A percentile compares a stretch with the other conserved stretches of the same genome.
Evolutionary conservation across 345 rosid species (phyloP).

Genomic region (Mangifera indica): DNA sequence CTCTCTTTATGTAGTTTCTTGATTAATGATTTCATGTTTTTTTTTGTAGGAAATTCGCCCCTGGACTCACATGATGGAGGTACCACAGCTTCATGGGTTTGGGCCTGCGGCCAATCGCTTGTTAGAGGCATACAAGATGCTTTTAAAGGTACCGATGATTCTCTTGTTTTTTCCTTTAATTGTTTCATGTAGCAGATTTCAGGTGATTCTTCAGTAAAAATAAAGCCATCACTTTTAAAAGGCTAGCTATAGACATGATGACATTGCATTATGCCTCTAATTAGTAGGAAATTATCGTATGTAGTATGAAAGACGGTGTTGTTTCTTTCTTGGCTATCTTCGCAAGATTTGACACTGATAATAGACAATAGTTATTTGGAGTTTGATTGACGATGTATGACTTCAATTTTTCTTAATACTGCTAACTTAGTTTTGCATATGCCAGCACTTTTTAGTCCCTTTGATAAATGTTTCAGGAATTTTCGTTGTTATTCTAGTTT

Average conservation of each 20-base stretch:
- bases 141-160: constrained; percentile 60
- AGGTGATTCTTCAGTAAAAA: not conserved
- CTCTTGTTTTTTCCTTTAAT: not conserved
- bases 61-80: constrained; percentile 99
- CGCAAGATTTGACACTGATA: not conserved
- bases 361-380: not conserved
- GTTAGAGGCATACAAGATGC: constrained; percentile 97
- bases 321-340: not conserved
- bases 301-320: not conserved
- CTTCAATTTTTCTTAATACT: not conserved
- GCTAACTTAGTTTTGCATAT: constrained; percentile 3
- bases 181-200: not conserved
- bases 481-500: not conserved
- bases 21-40: not conserved
- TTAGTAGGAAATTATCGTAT: not conserved
- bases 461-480: not conserved
- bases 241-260: constrained; percentile 1
- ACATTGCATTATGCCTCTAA: not conserved
- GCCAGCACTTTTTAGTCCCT: not conserved
- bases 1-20: not conserved
- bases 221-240: not conserved
- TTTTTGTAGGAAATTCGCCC: constrained; percentile 87
- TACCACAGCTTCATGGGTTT: constrained; percentile 98
- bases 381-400: not conserved
- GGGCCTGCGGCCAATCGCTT: constrained; percentile 97